phyloP scores from a whole-genome alignment of 495 filamentous ascomycete species.

The Aspergillus wentii region DNA sequence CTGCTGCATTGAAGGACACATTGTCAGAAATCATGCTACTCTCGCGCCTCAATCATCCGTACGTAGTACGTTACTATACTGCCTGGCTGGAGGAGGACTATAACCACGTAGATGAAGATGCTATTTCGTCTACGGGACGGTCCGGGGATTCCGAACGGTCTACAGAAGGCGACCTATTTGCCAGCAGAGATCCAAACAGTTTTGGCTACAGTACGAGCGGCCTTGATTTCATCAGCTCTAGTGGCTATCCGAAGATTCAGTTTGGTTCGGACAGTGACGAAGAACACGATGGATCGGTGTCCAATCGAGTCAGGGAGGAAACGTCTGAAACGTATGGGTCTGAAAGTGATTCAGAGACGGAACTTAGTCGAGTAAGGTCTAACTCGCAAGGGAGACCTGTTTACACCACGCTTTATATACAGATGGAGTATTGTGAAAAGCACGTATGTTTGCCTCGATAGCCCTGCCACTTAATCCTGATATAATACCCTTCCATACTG shows the following conservation, averaged over 20 bases:
- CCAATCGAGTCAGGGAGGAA: constrained; percentile 16
- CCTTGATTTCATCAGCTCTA: constrained; percentile 90
- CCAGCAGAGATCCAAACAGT: constrained; percentile 46
- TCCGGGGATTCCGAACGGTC: too few species aligned
- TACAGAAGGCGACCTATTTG: constrained; percentile 46
- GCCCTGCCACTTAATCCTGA: too few species aligned
- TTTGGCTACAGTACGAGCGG: constrained; percentile 73
- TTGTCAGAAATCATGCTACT: constrained; percentile 88
- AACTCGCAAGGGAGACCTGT: constrained; percentile 37
- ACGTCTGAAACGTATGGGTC: constrained; percentile 21
- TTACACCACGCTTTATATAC: constrained; percentile 68
- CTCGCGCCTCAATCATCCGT: constrained; percentile 88
- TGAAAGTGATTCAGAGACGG: constrained; percentile 19
- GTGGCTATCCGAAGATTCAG: constrained; percentile 72
- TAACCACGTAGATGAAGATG: constrained; percentile 50
- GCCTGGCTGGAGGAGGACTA: constrained; percentile 86
- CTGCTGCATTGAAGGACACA: constrained; percentile 74
- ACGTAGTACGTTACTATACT: constrained; percentile 92
- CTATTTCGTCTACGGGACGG: constrained; percentile 51
- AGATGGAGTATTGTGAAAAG: constrained; percentile 97
- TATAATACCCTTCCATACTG: too few species aligned
- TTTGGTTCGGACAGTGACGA: constrained; percentile 71
- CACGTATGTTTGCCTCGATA: constrained; percentile 57
- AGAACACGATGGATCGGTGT: constrained; percentile 40
- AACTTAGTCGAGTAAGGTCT: constrained; percentile 29